Base-by-base conservation (phyloP, 2,329 filamentous ascomycete species). In the Apiospora rasikravindrae region DNA sequence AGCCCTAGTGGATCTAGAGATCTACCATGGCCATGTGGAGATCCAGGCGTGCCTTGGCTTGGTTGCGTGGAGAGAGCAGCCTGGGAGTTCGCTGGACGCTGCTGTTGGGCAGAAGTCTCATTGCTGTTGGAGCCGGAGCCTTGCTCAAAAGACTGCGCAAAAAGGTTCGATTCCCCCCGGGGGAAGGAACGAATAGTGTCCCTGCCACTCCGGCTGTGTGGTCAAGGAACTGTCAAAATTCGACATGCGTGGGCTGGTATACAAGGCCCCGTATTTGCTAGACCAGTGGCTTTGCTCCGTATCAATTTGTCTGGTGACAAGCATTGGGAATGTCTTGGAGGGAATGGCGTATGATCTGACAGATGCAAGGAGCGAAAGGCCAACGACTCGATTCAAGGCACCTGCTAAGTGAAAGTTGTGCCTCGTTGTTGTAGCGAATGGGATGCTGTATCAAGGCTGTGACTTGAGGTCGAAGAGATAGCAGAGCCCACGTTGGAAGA, bases 61-160 rank as follows among this genome's bases (percentile, higher is more conserved):
- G 88, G 89, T 77, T 92, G 87, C 77, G 8, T 91, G 89, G 73
- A 93, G 85, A 42, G 90, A 90, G 87, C 84, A 78, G 80, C 81
- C 68, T 81, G 78, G 67, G 78, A 79, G 72, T 79, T 80, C 72
- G 81, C 78, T 47, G 81, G 81, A 61, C 83, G 82, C 69, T 82
- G 82, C 77, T 83, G 82, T 61, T 44, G 51, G 24, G 77, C 75
- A 70, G 76, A 66, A 71, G 73, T 72, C 47, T 82, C 82, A 73
- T 81, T 77, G 75, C 79, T 81, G 72, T 79, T 78, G 47, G 82
- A 78, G 71, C 76, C 77, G 69, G 80, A 75, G 71, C 79, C 82
- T 79, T 86, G 83, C 70, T 84, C 83, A 76, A 85, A 87, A 19
- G 84, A 71, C 73, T 84, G 84, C 66, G 84, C 78, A 75, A 86